These are phyloP conservation scores for Ascochyta rabiei DNA, from an alignment of 2,329 filamentous ascomycete species.

Conservation along the genomic window DNA sequence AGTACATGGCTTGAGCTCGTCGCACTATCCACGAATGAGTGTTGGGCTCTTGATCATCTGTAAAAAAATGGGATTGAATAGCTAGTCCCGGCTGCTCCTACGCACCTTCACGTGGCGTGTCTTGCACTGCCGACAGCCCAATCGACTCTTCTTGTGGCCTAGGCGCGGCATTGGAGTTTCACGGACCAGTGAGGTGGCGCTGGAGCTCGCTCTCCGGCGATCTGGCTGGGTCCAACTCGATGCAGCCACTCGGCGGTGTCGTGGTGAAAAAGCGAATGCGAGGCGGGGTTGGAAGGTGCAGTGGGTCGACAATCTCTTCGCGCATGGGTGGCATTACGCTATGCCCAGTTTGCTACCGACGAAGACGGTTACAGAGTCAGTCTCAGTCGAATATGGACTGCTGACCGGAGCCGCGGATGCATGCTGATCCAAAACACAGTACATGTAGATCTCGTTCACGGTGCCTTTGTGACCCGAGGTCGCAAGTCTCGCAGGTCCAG, in stretches of 20 bases:
- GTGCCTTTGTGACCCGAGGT: background rate
- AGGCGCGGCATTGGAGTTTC: conserved; percentile 41
- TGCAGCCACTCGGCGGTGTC: conserved; percentile 15
- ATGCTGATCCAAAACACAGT: background rate
- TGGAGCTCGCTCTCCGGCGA: conserved; percentile 14
- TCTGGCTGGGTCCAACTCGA: conserved; percentile 8
- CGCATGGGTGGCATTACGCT: conserved; percentile 25
- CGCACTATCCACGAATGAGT: conserved; percentile 38
- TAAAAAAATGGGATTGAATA: conserved; percentile 1
- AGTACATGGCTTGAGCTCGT: conserved; percentile 47
- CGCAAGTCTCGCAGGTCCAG: background rate
- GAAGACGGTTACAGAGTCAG: conserved; percentile 7
- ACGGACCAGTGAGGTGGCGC: conserved; percentile 16
- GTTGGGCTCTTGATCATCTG: background rate
- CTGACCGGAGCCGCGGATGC: background rate
- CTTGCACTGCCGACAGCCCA: conserved; percentile 47
- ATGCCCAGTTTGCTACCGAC: conserved; percentile 21
- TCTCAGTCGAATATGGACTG: conserved; percentile 27
- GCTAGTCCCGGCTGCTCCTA: background rate
- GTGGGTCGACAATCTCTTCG: conserved; percentile 16
- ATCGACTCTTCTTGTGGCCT: conserved; percentile 45
- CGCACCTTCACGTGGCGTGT: conserved; percentile 47
- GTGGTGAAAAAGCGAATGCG: conserved; percentile 29
- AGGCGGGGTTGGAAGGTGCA: conserved; percentile 21
- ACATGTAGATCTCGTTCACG: background rate